phyloP scores from a whole-genome alignment of 225 moss, liverwort and hornwort genomes.

The Pseudisothecium myosuroides region DNA sequence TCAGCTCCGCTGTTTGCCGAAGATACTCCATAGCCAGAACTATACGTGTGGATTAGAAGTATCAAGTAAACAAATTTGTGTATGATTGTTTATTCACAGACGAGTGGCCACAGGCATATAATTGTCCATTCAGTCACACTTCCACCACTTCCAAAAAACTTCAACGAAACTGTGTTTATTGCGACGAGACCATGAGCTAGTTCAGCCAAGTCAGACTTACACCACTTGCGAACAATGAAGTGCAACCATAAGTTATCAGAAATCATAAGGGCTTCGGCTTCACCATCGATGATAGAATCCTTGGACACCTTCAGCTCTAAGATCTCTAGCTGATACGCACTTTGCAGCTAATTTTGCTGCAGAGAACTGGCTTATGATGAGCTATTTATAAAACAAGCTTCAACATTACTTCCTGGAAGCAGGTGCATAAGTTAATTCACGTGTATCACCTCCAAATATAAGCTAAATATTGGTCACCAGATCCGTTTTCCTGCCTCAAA shows the following conservation, averaged over 20 bases:
- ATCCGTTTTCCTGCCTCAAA: neutral
- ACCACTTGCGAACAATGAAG: neutral
- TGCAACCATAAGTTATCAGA: neutral
- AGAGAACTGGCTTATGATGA: neutral
- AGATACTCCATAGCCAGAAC: too few species aligned
- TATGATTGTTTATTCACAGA: neutral
- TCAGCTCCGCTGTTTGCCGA: too few species aligned
- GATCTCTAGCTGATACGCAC: neutral
- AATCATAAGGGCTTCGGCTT: neutral
- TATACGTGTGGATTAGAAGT: neutral
- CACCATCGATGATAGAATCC: too few species aligned
- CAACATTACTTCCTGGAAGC: neutral
- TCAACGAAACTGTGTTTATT: neutral
- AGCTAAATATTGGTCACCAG: neutral
- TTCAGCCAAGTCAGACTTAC: neutral
- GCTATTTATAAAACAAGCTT: neutral
- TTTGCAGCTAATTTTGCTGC: neutral
- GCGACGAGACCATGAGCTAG: neutral
- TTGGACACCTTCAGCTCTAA: too few species aligned
- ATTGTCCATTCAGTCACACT: neutral
- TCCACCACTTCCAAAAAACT: neutral
- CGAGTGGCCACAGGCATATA: neutral
- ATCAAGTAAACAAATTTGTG: neutral
- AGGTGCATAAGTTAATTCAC: neutral
- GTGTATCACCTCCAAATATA: neutral